phyloP scores from a whole-genome alignment of 2,329 filamentous ascomycete genomes.

The Tolypocladium capitatum region DNA sequence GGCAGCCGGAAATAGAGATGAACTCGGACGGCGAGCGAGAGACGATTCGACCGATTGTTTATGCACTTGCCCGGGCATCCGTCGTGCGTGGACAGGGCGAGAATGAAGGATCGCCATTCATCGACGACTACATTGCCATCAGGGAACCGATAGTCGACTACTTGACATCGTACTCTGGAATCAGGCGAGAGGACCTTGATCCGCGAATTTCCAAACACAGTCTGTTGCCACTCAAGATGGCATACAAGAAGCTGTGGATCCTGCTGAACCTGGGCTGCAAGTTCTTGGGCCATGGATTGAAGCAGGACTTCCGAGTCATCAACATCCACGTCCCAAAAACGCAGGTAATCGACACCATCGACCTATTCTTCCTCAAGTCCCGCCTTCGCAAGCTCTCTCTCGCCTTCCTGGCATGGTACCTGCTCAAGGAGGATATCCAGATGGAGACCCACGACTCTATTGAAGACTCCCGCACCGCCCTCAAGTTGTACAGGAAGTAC shows the following conservation, averaged over 20 bases:
- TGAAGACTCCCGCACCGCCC: conserved; percentile 82
- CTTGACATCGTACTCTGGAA: conserved; percentile 85
- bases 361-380: conserved; percentile 72
- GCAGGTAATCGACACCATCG: conserved; percentile 89
- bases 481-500: conserved; percentile 82
- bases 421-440: conserved; percentile 91
- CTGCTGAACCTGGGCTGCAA: conserved; percentile 86
- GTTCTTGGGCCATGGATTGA: conserved; percentile 86
- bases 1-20: conserved; percentile 90
- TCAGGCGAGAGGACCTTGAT: conserved; percentile 74
- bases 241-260: conserved; percentile 97
- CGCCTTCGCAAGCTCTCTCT: conserved; percentile 79
- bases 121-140: conserved; percentile 93
- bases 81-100: conserved; percentile 71
- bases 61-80: conserved; percentile 84
- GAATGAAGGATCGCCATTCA: conserved; percentile 73
- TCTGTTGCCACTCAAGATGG: conserved; percentile 74
- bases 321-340: conserved; percentile 88
- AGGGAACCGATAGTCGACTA: conserved; percentile 90
- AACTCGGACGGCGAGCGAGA: conserved; percentile 87
- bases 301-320: conserved; percentile 93
- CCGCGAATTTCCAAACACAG: conserved; percentile 66
- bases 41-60: conserved; percentile 80
- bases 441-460: conserved; percentile 87
- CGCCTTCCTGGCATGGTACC: conserved; percentile 79